These are phyloP conservation scores for Tetracladium setigerum DNA, from an alignment of 495 filamentous ascomycete species.

Conservation along the genomic window DNA sequence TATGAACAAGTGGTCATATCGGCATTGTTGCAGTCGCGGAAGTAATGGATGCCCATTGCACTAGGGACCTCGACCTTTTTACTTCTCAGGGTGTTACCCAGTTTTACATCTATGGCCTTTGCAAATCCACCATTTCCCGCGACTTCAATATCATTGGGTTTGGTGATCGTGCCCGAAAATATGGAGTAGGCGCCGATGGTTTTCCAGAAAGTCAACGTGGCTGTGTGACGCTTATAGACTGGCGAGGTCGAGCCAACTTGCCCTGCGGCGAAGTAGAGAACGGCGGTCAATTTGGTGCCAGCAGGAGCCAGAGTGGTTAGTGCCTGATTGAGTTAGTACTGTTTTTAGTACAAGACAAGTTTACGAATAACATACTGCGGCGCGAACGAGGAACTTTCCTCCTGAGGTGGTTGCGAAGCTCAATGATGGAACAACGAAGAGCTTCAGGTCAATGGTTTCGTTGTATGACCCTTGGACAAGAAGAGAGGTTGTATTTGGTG, in stretches of 20 bases:
- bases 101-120: conserved; percentile 2
- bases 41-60: not conserved
- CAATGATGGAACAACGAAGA: conserved; percentile 12
- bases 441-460: conserved; percentile 12
- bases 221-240: not conserved
- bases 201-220: not conserved
- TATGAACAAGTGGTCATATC: conserved; percentile 1
- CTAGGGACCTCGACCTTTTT: not conserved
- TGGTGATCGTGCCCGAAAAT: not conserved
- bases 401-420: not conserved
- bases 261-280: not conserved
- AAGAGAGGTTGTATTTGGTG: conserved; percentile 2
- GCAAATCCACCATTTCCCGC: not conserved
- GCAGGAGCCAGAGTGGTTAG: not conserved
- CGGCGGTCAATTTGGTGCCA: not conserved
- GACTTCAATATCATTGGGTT: not conserved
- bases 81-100: not conserved
- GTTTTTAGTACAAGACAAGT: not conserved
- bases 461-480: conserved; percentile 1
- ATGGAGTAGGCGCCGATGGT: not conserved
- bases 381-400: conserved; percentile 7
- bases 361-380: conserved; percentile 12
- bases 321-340: not conserved
- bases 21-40: not conserved
- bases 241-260: not conserved